These are phyloP conservation scores for Arabidopsis hybrid DNA, from an alignment of 441 rosid species.

Conservation along the genomic window DNA sequence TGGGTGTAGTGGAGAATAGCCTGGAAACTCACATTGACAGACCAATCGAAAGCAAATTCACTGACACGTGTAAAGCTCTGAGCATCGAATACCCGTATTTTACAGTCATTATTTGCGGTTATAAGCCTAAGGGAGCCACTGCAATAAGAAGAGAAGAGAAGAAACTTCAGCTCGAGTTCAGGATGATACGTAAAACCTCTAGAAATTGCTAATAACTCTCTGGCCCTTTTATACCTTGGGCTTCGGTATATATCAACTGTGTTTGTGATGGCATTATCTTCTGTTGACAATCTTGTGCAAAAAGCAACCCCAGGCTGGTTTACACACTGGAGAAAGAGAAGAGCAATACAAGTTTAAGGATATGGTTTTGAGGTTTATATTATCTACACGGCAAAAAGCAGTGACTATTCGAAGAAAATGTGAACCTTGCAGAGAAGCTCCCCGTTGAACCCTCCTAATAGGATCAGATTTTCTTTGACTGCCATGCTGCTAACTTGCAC, in stretches of 20 bases:
- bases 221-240: conserved; percentile 45
- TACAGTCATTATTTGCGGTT: conserved; percentile 64
- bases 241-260: conserved; percentile 55
- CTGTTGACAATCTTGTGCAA: conserved; percentile 54
- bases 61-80: conserved; percentile 51
- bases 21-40: conserved; percentile 59
- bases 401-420: neutral
- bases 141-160: conserved; percentile 20
- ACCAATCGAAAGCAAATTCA: conserved; percentile 55
- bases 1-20: neutral
- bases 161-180: conserved; percentile 10
- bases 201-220: neutral
- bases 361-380: neutral
- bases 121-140: conserved; percentile 57
- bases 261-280: conserved; percentile 69
- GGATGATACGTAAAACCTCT: neutral
- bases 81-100: conserved; percentile 56
- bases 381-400: neutral
- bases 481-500: conserved; percentile 75
- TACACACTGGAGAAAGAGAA: conserved; percentile 44
- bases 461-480: conserved; percentile 57
- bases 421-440: conserved; percentile 69
- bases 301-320: conserved; percentile 55
- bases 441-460: conserved; percentile 68
- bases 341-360: neutral